These are phyloP conservation scores for Monilinia vaccinii-corymbosi DNA, from an alignment of 2,329 filamentous ascomycete species.

Conservation along the genomic window DNA sequence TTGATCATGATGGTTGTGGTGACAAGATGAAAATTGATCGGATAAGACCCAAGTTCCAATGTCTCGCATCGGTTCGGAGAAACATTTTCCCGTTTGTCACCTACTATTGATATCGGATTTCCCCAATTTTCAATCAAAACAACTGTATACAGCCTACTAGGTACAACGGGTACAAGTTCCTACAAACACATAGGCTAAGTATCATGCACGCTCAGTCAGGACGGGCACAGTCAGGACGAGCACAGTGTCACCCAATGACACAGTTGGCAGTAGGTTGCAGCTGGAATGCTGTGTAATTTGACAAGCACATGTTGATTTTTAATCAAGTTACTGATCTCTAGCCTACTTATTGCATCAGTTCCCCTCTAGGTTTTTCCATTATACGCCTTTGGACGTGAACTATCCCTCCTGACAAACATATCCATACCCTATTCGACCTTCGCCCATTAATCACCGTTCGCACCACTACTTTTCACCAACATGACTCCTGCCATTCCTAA, in stretches of 20 bases:
- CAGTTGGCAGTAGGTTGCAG: not conserved
- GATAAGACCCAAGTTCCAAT: not conserved
- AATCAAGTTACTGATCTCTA: not conserved
- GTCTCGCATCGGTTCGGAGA: not conserved
- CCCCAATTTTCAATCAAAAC: not conserved
- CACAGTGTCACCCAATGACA: not conserved
- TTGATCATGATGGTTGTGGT: not conserved
- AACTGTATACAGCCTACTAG: too few species aligned
- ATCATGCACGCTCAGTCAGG: not conserved
- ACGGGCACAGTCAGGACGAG: not conserved
- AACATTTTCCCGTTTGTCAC: not conserved
- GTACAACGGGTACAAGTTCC: too few species aligned
- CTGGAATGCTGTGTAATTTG: not conserved
- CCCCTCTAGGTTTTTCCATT: not conserved
- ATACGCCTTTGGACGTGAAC: not conserved
- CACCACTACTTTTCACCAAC: not conserved
- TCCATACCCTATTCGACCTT: not conserved
- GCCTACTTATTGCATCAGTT: not conserved
- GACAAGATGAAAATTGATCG: too few species aligned
- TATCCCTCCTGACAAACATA: not conserved
- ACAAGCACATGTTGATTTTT: not conserved
- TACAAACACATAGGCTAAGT: not conserved
- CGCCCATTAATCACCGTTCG: not conserved
- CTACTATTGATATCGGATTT: not conserved
- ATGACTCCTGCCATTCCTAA: conserved; percentile 17